These are phyloP conservation scores for Chiua virens DNA, from an alignment of 768 basidiomycete genomes.

Conservation along the genomic window DNA sequence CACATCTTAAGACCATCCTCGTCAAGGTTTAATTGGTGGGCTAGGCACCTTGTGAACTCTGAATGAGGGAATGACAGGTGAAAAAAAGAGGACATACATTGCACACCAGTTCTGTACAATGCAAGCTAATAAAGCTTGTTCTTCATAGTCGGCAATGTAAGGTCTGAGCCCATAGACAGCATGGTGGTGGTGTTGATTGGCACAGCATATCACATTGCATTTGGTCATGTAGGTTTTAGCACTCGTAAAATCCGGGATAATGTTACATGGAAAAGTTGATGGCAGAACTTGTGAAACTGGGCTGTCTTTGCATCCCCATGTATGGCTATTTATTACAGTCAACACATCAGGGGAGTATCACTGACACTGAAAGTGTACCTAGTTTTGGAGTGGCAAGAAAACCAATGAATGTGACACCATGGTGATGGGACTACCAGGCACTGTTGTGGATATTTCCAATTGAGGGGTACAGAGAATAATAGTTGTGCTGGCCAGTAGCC, in stretches of 20 bases:
- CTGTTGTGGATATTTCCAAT: too few relatives aligned
- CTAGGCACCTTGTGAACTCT: neutral
- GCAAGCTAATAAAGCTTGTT: neutral
- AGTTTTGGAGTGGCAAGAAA: conserved; percentile 9
- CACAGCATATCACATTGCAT: conserved; percentile 22
- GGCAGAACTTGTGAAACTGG: conserved; percentile 28
- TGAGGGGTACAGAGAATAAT: too few relatives aligned
- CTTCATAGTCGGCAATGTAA: neutral
- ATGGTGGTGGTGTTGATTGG: conserved; percentile 28
- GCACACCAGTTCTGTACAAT: neutral
- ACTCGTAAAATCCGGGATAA: conserved; percentile 21
- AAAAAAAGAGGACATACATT: too few relatives aligned
- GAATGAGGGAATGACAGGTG: too few relatives aligned
- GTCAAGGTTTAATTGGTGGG: neutral
- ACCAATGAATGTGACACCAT: too few relatives aligned
- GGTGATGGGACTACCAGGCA: too few relatives aligned
- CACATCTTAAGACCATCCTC: too few relatives aligned
- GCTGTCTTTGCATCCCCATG: neutral
- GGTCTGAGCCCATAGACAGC: neutral
- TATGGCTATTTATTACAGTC: neutral
- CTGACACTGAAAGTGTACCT: too few relatives aligned
- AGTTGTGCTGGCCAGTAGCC: too few relatives aligned
- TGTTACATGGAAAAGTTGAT: conserved; percentile 30
- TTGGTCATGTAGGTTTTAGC: conserved; percentile 28
- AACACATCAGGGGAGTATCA: too few relatives aligned